A percentile compares a stretch with the other conserved stretches of the same genome.
Evolutionary conservation across 305 asterid genomes (phyloP).

Genomic region (Stenogyne calaminthoides): DNA sequence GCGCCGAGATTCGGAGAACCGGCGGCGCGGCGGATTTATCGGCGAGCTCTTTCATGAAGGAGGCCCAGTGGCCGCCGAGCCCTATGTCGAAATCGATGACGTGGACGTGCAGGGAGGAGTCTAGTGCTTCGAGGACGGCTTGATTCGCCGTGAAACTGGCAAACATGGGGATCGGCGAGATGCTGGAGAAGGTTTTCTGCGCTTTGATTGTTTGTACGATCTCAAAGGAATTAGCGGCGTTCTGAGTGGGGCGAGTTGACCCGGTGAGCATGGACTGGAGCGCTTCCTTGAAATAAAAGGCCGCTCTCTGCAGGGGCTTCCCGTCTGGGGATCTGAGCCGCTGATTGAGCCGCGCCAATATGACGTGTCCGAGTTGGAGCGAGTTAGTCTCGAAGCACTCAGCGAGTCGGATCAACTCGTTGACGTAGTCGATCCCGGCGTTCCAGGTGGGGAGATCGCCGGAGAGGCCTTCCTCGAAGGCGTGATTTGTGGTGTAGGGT

Average conservation of each 20-base stretch:
- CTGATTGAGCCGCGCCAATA: conserved; percentile 82
- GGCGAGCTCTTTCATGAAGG: conserved; percentile 82
- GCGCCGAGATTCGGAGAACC: conserved; percentile 62
- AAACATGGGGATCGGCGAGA: conserved; percentile 90
- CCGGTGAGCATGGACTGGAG: conserved; percentile 76
- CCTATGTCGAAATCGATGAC: conserved; percentile 91
- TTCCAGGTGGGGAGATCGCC: conserved; percentile 38
- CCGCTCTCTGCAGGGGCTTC: conserved; percentile 78
- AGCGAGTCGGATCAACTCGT: conserved; percentile 77
- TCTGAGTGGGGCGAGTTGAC: conserved; percentile 50
- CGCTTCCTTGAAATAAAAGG: conserved; percentile 96
- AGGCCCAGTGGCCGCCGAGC: conserved; percentile 95
- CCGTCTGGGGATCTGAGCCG: conserved; percentile 65
- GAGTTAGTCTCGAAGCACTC: conserved; percentile 89
- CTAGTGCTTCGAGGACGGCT: conserved; percentile 86
- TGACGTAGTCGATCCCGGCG: conserved; percentile 70
- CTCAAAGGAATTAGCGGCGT: conserved; percentile 51
- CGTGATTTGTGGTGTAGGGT: conserved; percentile 20
- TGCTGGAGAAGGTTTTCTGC: conserved; percentile 60
- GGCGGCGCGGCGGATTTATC: conserved; percentile 57
- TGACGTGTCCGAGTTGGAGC: conserved; percentile 67
- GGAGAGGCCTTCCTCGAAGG: conserved; percentile 39
- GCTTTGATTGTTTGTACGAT: conserved; percentile 77
- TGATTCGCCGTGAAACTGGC: conserved; percentile 93
- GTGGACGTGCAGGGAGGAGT: conserved; percentile 66